Percentiles rank a stretch among this genome's conserved stretches.
phyloP scores from a whole-genome alignment of 2,329 filamentous ascomycete genomes.

The Penicillium verrucosum region DNA sequence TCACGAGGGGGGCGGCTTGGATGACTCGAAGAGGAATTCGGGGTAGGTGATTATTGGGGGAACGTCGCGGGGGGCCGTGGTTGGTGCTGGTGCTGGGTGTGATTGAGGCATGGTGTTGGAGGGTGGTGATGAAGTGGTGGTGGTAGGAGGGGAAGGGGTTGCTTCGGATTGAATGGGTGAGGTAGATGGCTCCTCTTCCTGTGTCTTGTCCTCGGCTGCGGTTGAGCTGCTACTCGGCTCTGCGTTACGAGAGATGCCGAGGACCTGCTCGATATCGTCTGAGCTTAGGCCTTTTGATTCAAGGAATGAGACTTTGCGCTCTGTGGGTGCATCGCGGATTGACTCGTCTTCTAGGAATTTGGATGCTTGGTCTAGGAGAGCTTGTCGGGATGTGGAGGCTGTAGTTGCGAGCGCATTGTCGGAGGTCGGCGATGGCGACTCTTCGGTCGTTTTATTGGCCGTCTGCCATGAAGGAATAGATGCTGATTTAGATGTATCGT shows the following conservation, averaged over 20 bases:
- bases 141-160: slow-evolving; percentile 3
- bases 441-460: slow-evolving; percentile 31
- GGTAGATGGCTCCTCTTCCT: slow-evolving; percentile 11
- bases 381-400: slow-evolving; percentile 25
- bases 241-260: slow-evolving; percentile 46
- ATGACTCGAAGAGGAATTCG: slow-evolving; percentile 59
- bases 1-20: slow-evolving; percentile 59
- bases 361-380: slow-evolving; percentile 63
- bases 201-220: slow-evolving; percentile 13
- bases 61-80: slow-evolving; percentile 40
- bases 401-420: slow-evolving; percentile 22
- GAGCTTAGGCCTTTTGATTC: slow-evolving; percentile 69
- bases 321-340: slow-evolving; percentile 65
- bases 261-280: slow-evolving; percentile 65
- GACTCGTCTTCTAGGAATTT: slow-evolving; percentile 72
- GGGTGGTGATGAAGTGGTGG: slow-evolving; percentile 8
- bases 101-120: slow-evolving; percentile 17
- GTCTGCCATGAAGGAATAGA: slow-evolving; percentile 44
- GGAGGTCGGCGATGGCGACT: slow-evolving; percentile 23
- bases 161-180: slow-evolving; percentile 7
- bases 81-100: slow-evolving; percentile 12
- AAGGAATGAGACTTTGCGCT: slow-evolving; percentile 74
- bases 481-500: slow-evolving; percentile 30
- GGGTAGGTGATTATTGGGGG: slow-evolving; percentile 66
- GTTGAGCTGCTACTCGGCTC: slow-evolving; percentile 23